Conservation (phyloP, 164 flowering plant species). For the Stephania yunnanensis region DNA sequence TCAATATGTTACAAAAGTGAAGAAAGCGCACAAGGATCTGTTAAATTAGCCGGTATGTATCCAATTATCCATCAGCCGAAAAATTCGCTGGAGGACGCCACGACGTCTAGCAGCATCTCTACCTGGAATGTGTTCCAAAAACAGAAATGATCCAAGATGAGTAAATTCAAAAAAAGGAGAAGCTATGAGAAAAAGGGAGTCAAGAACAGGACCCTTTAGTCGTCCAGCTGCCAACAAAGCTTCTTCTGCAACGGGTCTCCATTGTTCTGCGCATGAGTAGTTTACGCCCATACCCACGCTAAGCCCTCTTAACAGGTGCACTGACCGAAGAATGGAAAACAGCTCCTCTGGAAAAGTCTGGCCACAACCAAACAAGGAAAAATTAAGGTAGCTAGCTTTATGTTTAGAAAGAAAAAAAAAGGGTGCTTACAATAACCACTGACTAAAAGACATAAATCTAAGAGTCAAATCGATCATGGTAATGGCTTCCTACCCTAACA, state of each 20-base stretch:
- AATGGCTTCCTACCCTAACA: slow-evolving; percentile 46
- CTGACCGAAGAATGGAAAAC: slow-evolving; percentile 85
- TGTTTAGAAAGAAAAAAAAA: background rate
- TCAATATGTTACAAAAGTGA: background rate
- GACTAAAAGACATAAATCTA: background rate
- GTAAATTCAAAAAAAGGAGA: background rate
- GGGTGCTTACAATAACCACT: background rate
- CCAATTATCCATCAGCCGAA: slow-evolving; percentile 21
- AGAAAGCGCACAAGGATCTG: background rate
- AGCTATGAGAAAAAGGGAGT: background rate
- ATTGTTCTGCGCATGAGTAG: slow-evolving; percentile 84
- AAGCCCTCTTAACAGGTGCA: slow-evolving; percentile 83
- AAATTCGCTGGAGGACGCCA: slow-evolving; percentile 26
- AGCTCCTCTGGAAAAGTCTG: slow-evolving; percentile 91
- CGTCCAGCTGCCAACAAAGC: slow-evolving; percentile 62
- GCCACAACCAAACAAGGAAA: background rate
- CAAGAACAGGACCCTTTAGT: slow-evolving; percentile 40
- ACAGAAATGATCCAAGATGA: background rate
- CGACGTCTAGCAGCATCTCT: slow-evolving; percentile 26
- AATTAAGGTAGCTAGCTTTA: background rate
- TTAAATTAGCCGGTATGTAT: background rate
- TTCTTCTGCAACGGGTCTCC: slow-evolving; percentile 95
- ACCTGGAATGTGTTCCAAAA: slow-evolving; percentile 28
- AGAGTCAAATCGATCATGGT: background rate
- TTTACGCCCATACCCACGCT: slow-evolving; percentile 90